Conservation (phyloP, 305 asterid genomes). For the Striga hermonthica region DNA sequence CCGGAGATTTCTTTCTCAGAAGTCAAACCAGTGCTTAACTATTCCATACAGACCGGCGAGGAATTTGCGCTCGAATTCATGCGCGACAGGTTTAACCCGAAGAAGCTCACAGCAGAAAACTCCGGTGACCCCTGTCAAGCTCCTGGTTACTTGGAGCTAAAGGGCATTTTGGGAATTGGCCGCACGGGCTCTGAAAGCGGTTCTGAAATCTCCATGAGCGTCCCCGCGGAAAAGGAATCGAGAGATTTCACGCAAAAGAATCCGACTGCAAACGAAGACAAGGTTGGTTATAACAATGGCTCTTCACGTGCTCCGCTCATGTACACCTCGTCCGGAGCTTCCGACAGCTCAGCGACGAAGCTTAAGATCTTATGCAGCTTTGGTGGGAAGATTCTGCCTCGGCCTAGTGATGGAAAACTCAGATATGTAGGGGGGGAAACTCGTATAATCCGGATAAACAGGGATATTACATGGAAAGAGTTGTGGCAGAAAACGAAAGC, state of each 20-base stretch:
- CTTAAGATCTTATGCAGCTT: slow-evolving; percentile 68
- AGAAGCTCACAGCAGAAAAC: slow-evolving; percentile 38
- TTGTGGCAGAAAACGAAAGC: slow-evolving; percentile 48
- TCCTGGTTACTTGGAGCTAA: slow-evolving; percentile 52
- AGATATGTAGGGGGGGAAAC: slow-evolving; percentile 86
- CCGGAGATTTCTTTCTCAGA: slow-evolving; percentile 40
- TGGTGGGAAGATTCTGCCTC: slow-evolving; percentile 68
- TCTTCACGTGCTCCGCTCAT: slow-evolving; percentile 36
- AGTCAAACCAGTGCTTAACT: slow-evolving; percentile 56
- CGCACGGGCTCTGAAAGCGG: slow-evolving; percentile 46
- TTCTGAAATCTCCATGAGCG: slow-evolving; percentile 45
- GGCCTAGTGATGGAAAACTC: slow-evolving; percentile 74
- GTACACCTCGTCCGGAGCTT: slow-evolving; percentile 47
- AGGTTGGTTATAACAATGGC: slow-evolving; percentile 30
- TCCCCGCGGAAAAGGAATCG: slow-evolving; percentile 39
- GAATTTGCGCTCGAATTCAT: slow-evolving; percentile 74
- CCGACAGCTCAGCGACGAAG: slow-evolving; percentile 43
- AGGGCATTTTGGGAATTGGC: slow-evolving; percentile 43
- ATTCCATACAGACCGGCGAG: slow-evolving; percentile 75
- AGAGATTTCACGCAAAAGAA: slow-evolving; percentile 34
- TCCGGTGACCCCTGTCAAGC: slow-evolving; percentile 43
- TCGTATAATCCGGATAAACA: slow-evolving; percentile 55
- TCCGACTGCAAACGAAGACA: slow-evolving; percentile 37
- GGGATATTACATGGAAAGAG: slow-evolving; percentile 57
- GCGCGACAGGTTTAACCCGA: slow-evolving; percentile 57